Evolutionary conservation across 2,329 filamentous ascomycete genomes (phyloP).

Genomic region (Botrytis paeoniae): DNA sequence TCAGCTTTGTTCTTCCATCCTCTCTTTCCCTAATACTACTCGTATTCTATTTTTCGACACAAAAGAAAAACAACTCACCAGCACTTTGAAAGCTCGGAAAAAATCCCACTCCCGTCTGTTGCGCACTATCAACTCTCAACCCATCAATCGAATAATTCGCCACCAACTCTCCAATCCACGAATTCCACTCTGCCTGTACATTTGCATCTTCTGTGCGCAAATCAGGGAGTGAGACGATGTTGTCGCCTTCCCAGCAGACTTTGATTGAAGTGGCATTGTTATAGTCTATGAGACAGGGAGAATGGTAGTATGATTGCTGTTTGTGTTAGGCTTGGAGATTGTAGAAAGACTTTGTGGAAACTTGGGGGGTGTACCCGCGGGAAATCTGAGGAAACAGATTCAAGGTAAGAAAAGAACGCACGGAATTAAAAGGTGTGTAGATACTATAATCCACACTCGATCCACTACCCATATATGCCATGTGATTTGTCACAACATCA

Average conservation of each 20-base stretch:
- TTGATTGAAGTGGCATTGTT: constrained; percentile 36
- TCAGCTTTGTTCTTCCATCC: not conserved
- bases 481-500: constrained; percentile 51
- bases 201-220: constrained; percentile 32
- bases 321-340: not conserved
- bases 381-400: too few species aligned
- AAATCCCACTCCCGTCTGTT: constrained; percentile 50
- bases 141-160: constrained; percentile 45
- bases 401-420: constrained; percentile 12
- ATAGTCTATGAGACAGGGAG: constrained; percentile 40
- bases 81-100: constrained; percentile 51
- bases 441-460: constrained; percentile 41
- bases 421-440: constrained; percentile 42
- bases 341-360: not conserved
- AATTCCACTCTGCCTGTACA: constrained; percentile 30
- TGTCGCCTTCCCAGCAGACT: constrained; percentile 34
- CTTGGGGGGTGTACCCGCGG: not conserved
- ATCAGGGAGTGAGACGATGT: constrained; percentile 35
- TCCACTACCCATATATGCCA: constrained; percentile 37
- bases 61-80: constrained; percentile 28
- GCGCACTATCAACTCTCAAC: constrained; percentile 49
- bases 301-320: constrained; percentile 37
- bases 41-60: too few species aligned
- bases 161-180: constrained; percentile 33
- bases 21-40: not conserved